Evolutionary conservation across 2,329 filamentous ascomycete species (phyloP), one percentile per base, ranked within the genome.

Genomic region (Pezicula radicicola): DNA sequence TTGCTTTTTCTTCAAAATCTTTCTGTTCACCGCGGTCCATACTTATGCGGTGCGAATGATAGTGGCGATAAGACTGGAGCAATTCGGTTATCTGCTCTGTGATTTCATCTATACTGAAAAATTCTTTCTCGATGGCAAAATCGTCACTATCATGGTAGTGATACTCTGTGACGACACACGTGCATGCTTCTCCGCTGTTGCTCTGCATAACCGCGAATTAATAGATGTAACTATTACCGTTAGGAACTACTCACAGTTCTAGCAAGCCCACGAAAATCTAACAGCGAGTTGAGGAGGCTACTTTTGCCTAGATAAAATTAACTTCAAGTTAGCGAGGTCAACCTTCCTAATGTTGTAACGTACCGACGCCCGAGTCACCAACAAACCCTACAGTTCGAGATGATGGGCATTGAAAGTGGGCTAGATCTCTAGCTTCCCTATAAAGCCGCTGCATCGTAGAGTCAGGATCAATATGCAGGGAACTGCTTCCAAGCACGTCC

Each of bases 251-350:
- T 67, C 63, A 78, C 75, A 2, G 73, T 65, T 54, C 71, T 66
- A 0, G 74, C 74, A 2, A 79, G 63, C 1, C 60, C 64, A 1
- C 56, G 46, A 0, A 46, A 63, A 46, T 79, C 75, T 3, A 79
- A n/a, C n/a, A n/a, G n/a, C n/a, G n/a, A n/a, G n/a, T n/a, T n/a
- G n/a, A n/a, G n/a, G n/a, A n/a, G n/a, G n/a, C n/a, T n/a, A n/a
- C n/a, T n/a, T n/a, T n/a, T n/a, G n/a, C n/a, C n/a, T n/a, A n/a
- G n/a, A n/a, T n/a, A n/a, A n/a, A n/a, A n/a, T n/a, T n/a, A n/a
- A n/a, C n/a, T n/a, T n/a, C n/a, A n/a, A n/a, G n/a, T n/a, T n/a
- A n/a, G n/a, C n/a, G n/a, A n/a, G n/a, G n/a, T n/a, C n/a, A n/a
- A n/a, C n/a, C n/a, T n/a, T n/a, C n/a, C n/a, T n/a, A n/a, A n/a